These are phyloP conservation scores for Dothideomycetidae sp. DNA, from an alignment of 2,329 filamentous ascomycete species.

Conservation along the genomic window DNA sequence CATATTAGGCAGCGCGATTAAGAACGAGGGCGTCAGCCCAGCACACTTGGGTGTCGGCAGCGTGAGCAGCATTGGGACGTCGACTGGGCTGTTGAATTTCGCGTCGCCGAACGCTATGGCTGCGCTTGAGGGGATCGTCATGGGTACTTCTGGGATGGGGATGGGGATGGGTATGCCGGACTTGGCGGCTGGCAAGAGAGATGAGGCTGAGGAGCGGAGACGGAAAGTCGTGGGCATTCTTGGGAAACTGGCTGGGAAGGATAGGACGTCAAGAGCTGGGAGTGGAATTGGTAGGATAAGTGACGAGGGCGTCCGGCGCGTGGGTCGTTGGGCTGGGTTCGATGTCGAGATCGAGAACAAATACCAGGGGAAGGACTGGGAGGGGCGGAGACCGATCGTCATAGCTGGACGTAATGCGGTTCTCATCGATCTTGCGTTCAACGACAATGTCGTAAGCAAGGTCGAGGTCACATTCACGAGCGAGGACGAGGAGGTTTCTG, in stretches of 20 bases:
- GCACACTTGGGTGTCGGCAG: slow-evolving; percentile 19
- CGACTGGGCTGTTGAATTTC: slow-evolving; percentile 21
- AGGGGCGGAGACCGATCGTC: slow-evolving; percentile 22
- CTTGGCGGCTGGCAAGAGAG: slow-evolving; percentile 21
- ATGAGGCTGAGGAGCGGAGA: slow-evolving; percentile 40
- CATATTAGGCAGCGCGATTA: slow-evolving; percentile 16
- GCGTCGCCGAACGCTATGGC: slow-evolving; percentile 23
- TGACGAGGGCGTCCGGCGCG: slow-evolving; percentile 57
- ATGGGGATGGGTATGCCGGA: slow-evolving; percentile 29
- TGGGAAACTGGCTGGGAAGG: slow-evolving; percentile 5
- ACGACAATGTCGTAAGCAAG: slow-evolving; percentile 28
- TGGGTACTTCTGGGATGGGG: slow-evolving; percentile 17
- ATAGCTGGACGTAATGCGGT: slow-evolving; percentile 23
- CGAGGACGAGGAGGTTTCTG: slow-evolving; percentile 42
- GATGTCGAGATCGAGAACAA: slow-evolving; percentile 28
- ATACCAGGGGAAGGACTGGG: slow-evolving; percentile 14
- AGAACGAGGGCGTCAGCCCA: slow-evolving; percentile 19
- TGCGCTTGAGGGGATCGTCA: slow-evolving; percentile 28
- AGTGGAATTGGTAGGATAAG: slow-evolving; percentile 56
- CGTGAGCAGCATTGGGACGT: slow-evolving; percentile 12
- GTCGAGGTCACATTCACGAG: slow-evolving; percentile 51
- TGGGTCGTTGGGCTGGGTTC: slow-evolving; percentile 52
- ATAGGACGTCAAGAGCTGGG: slow-evolving; percentile 41
- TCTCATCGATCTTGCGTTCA: slow-evolving; percentile 21
- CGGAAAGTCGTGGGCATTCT: slow-evolving; percentile 46